Evolutionary conservation across 2,329 filamentous ascomycete genomes (phyloP).

Genomic region (Ascochyta fabae): DNA sequence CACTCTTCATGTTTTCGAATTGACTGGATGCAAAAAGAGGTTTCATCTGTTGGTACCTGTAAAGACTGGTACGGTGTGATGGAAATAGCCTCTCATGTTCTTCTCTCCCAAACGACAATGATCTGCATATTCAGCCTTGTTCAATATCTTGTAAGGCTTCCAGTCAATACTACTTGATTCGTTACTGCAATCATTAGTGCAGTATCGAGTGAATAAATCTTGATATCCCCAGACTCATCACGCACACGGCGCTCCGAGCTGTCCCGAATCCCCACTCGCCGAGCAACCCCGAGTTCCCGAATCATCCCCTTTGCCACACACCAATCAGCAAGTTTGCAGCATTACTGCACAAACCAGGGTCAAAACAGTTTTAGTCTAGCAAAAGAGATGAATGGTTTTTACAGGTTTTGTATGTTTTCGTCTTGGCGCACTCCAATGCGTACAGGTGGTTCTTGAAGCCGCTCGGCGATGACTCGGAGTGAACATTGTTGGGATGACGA

Average conservation of each 20-base stretch:
- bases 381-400: background rate
- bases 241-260: background rate
- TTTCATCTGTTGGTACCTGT: too few relatives aligned
- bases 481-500: conserved; percentile 1
- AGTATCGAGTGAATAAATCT: too few relatives aligned
- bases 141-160: too few relatives aligned
- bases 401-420: background rate
- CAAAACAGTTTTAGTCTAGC: background rate
- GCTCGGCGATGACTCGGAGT: conserved; percentile 13
- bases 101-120: too few relatives aligned
- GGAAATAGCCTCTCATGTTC: too few relatives aligned
- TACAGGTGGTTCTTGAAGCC: background rate
- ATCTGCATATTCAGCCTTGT: too few relatives aligned
- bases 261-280: conserved; percentile 3
- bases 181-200: too few relatives aligned
- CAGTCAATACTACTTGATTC: too few relatives aligned
- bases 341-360: conserved; percentile 1
- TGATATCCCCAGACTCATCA: too few relatives aligned
- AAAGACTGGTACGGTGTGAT: too few relatives aligned
- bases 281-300: conserved; percentile 12
- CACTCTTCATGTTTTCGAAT: too few relatives aligned
- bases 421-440: conserved; percentile 1
- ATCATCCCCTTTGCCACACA: conserved; percentile 6
- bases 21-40: too few relatives aligned
- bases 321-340: conserved; percentile 10